These are phyloP conservation scores for Lichtheimia corymbifera DNA, from an alignment of 371 early-diverging fungal species.

Conservation along the genomic window DNA sequence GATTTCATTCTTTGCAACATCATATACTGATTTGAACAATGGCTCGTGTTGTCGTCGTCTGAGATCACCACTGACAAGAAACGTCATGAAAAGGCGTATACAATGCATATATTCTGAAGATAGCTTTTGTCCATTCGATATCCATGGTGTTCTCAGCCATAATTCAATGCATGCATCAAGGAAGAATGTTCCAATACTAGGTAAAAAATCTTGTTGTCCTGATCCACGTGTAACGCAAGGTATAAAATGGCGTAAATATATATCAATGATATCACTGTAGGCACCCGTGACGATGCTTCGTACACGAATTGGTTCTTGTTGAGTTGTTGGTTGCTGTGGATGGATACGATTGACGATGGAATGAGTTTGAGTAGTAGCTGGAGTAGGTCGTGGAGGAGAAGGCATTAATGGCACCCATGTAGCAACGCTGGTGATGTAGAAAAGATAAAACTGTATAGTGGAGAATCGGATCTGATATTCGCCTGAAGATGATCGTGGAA, in stretches of 20 bases:
- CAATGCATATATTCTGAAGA: constrained; percentile 20
- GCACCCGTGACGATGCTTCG: constrained; percentile 19
- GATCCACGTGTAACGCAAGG: constrained; percentile 10
- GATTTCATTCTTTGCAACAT: constrained; percentile 22
- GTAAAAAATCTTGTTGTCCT: neutral
- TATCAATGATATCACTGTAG: constrained; percentile 20
- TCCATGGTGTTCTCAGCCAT: constrained; percentile 37
- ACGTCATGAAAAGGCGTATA: constrained; percentile 25
- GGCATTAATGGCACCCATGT: neutral
- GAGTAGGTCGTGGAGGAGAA: neutral
- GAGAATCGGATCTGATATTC: constrained; percentile 31
- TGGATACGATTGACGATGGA: constrained; percentile 1
- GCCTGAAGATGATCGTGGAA: constrained; percentile 20
- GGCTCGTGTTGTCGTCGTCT: constrained; percentile 8
- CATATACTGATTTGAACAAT: constrained; percentile 17
- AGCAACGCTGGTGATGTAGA: constrained; percentile 24
- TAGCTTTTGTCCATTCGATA: constrained; percentile 20
- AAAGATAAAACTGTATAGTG: constrained; percentile 40
- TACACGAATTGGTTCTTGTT: neutral
- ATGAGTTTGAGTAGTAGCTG: neutral
- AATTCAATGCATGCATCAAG: constrained; percentile 32
- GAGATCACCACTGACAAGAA: constrained; percentile 29
- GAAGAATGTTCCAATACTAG: constrained; percentile 22
- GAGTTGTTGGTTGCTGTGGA: neutral
- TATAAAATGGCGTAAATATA: constrained; percentile 22